Percentiles rank a stretch among this genome's conserved stretches.
Evolutionary conservation across 2,329 filamentous ascomycete genomes (phyloP).

Genomic region (Colletotrichum sansevieriae): DNA sequence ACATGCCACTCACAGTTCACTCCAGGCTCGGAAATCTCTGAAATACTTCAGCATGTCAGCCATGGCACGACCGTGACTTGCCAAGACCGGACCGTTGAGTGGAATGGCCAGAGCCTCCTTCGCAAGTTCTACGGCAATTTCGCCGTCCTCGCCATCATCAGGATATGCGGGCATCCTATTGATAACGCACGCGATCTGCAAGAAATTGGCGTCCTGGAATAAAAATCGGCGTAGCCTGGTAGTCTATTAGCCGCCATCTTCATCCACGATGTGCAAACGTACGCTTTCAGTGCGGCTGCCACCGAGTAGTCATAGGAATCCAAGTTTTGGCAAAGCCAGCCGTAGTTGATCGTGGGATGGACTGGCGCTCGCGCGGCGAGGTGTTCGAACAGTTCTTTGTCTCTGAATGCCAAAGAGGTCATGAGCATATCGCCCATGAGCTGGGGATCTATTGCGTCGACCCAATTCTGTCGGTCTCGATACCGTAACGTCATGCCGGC

Average conservation of each 20-base stretch:
- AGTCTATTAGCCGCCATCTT: neutral
- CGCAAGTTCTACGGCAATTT: conserved; percentile 3
- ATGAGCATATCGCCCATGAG: conserved; percentile 27
- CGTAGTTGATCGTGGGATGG: conserved; percentile 20
- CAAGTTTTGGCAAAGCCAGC: conserved; percentile 17
- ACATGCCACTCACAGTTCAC: conserved; percentile 11
- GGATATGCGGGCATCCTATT: conserved; percentile 19
- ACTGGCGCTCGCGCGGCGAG: conserved; percentile 7
- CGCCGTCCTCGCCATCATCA: neutral
- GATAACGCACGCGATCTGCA: conserved; percentile 15
- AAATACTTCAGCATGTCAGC: conserved; percentile 27
- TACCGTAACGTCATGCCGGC: conserved; percentile 12
- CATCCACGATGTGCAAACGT: neutral
- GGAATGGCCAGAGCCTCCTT: neutral
- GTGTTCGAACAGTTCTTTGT: neutral
- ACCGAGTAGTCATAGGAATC: conserved; percentile 2
- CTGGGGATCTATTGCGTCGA: conserved; percentile 5
- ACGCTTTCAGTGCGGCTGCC: conserved; percentile 19
- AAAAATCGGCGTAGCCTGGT: conserved; percentile 28
- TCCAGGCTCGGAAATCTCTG: conserved; percentile 18
- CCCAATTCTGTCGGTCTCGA: conserved; percentile 6
- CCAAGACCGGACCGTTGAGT: conserved; percentile 11
- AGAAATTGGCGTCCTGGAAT: conserved; percentile 10
- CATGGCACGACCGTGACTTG: conserved; percentile 30
- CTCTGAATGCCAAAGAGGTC: conserved; percentile 6